A percentile compares a stretch with the other conserved stretches of the same genome.
Conservation (phyloP, 805 yeast genomes). For the Danielia reshetovae region DNA sequence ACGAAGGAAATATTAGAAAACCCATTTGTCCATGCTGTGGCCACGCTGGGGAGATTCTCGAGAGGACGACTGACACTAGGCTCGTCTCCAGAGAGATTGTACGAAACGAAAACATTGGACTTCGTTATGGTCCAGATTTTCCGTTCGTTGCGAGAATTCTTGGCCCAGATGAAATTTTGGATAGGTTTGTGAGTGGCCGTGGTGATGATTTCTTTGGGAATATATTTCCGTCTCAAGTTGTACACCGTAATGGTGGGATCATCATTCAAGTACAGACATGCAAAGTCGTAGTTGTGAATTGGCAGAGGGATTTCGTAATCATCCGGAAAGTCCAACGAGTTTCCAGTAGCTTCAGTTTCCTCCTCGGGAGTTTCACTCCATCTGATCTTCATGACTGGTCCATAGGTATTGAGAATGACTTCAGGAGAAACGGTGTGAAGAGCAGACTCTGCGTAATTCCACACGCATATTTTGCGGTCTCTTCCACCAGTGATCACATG, state of each 20-base stretch:
- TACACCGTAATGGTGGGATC: conserved; percentile 69
- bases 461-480: conserved; percentile 75
- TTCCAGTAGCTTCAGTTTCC: conserved; percentile 25
- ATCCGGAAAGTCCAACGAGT: conserved; percentile 6
- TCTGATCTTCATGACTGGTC: conserved; percentile 71
- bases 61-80: conserved; percentile 32
- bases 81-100: conserved; percentile 21
- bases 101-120: conserved; percentile 34
- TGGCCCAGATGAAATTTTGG: conserved; percentile 43
- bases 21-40: conserved; percentile 58
- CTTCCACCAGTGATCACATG: conserved; percentile 89
- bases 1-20: conserved; percentile 47
- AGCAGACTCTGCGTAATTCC: conserved; percentile 46
- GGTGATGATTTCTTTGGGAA: conserved; percentile 68
- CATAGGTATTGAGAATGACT: conserved; percentile 65
- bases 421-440: conserved; percentile 49
- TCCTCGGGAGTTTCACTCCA: conserved; percentile 46
- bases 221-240: conserved; percentile 63
- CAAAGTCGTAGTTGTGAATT: conserved; percentile 61
- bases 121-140: conserved; percentile 40
- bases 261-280: conserved; percentile 68
- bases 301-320: conserved; percentile 21
- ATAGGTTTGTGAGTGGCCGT: conserved; percentile 41
- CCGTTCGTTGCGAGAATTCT: conserved; percentile 17
- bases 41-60: conserved; percentile 48